Conservation (phyloP, 352 stramenopile species). For the Phytopythium delawarense region DNA sequence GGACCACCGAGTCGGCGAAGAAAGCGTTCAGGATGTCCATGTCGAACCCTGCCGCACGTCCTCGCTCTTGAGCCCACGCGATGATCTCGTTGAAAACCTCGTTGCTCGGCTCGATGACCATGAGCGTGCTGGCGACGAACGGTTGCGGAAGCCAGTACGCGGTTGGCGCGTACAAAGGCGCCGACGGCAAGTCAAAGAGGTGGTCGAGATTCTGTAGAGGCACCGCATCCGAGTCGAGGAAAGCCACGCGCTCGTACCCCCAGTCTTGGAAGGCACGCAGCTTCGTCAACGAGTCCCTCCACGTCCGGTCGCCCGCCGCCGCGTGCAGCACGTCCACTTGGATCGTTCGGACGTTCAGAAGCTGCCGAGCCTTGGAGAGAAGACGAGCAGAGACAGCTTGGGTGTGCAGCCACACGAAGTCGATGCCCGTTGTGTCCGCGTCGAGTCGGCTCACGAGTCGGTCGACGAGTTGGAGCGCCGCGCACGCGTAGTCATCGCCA, state of each 20-base stretch:
- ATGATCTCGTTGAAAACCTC: neutral
- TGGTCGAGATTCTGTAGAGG: constrained; percentile 7
- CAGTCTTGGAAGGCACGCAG: constrained; percentile 27
- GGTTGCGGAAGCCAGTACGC: constrained; percentile 22
- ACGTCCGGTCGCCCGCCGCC: constrained; percentile 10
- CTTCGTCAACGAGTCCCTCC: constrained; percentile 25
- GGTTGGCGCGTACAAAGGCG: neutral
- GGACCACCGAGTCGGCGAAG: constrained; percentile 13
- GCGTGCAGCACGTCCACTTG: constrained; percentile 15
- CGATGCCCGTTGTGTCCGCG: constrained; percentile 15
- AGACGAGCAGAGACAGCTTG: neutral
- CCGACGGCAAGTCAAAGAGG: neutral
- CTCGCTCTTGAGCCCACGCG: constrained; percentile 3
- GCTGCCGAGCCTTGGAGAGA: neutral
- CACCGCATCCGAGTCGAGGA: constrained; percentile 27
- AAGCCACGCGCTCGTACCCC: constrained; percentile 32
- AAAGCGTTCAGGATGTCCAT: constrained; percentile 30
- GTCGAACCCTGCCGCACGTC: constrained; percentile 13
- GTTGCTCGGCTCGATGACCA: constrained; percentile 3
- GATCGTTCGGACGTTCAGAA: constrained; percentile 8
- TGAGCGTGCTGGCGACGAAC: neutral
- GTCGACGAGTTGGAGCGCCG: constrained; percentile 18
- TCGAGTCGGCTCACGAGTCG: constrained; percentile 9
- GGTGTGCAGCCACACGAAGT: constrained; percentile 22
- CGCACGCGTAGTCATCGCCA: constrained; percentile 18